Evolutionary conservation across 2,329 filamentous ascomycete genomes (phyloP).

Genomic region (Trichoderma oligosporum): DNA sequence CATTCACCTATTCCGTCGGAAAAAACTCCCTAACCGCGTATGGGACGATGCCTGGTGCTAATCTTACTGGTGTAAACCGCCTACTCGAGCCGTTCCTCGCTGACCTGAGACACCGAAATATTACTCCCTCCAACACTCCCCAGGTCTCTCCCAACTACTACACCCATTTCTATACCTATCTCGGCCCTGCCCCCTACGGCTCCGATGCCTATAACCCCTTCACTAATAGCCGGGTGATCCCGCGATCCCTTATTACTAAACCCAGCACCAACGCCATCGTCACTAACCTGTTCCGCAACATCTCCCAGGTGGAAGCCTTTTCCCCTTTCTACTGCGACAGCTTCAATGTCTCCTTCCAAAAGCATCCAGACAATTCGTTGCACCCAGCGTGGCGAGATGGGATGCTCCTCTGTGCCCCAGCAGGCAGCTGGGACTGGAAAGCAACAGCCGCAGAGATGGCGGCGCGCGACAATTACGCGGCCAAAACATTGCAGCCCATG

Average conservation of each 20-base stretch:
- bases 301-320: neutral
- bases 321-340: neutral
- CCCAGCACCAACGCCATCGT: neutral
- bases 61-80: neutral
- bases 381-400: slow-evolving; percentile 41
- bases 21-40: too few relatives aligned
- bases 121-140: neutral
- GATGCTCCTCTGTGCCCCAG: slow-evolving; percentile 29
- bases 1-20: neutral
- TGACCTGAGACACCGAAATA: neutral
- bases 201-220: neutral
- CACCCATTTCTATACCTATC: neutral
- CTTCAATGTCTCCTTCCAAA: slow-evolving; percentile 22
- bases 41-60: neutral
- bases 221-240: neutral
- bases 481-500: slow-evolving; percentile 26
- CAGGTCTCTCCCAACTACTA: neutral
- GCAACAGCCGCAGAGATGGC: slow-evolving; percentile 31
- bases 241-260: neutral
- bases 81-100: neutral
- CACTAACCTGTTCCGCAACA: neutral
- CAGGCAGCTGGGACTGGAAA: slow-evolving; percentile 26
- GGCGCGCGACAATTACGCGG: slow-evolving; percentile 29
- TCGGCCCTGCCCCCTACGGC: neutral
- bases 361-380: slow-evolving; percentile 31